These are phyloP conservation scores for Thymus mandschuricus DNA, from an alignment of 257 asterid genomes.

Conservation along the genomic window DNA sequence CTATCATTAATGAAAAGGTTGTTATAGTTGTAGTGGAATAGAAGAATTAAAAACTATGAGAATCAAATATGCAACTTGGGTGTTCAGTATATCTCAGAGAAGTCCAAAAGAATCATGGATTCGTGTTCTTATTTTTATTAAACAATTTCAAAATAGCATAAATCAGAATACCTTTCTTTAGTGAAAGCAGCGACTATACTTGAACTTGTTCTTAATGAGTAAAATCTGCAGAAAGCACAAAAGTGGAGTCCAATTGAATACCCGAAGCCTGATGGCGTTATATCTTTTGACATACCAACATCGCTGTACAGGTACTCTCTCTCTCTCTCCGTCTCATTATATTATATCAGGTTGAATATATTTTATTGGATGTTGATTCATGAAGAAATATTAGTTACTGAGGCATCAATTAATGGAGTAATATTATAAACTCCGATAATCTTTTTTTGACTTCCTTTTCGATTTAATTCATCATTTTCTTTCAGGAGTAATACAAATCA, in stretches of 20 bases:
- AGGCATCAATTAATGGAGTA: neutral
- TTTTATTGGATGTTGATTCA: neutral
- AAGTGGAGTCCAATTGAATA: conserved; percentile 62
- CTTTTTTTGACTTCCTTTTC: conserved; percentile 2
- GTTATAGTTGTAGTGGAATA: neutral
- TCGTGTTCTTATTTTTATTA: no score
- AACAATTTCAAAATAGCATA: neutral
- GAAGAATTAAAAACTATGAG: neutral
- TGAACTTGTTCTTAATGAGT: conserved; percentile 24
- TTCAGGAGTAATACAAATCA: conserved; percentile 96
- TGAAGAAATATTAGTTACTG: neutral
- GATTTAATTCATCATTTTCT: conserved; percentile 16
- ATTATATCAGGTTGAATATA: neutral
- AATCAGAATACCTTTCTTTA: neutral
- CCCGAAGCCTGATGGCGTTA: conserved; percentile 86
- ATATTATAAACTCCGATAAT: neutral
- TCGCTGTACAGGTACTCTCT: conserved; percentile 74
- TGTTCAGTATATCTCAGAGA: no score
- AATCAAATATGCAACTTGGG: no score
- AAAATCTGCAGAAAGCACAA: conserved; percentile 69
- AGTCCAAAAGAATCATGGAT: no score
- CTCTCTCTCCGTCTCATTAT: conserved; percentile 22
- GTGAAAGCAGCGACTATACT: neutral
- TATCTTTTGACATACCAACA: conserved; percentile 85
- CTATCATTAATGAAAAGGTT: conserved; percentile 1